Evolutionary conservation across 257 asterid genomes (phyloP).

Genomic region (Solanum corneliomulleri): DNA sequence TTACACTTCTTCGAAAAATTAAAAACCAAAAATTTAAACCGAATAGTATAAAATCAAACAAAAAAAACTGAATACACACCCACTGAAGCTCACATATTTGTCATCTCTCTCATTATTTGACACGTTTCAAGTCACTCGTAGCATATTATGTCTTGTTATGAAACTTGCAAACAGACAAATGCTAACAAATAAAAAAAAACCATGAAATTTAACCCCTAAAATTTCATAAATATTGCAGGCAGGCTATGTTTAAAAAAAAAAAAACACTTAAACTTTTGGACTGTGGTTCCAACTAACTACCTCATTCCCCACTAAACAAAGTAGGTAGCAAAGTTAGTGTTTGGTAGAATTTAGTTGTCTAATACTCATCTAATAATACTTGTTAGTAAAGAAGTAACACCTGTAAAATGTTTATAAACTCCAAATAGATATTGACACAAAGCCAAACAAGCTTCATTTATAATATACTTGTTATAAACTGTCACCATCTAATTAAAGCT

Average conservation of each 20-base stretch:
- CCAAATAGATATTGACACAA: neutral
- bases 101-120: neutral
- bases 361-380: neutral
- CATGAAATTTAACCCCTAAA: neutral
- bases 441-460: neutral
- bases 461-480: neutral
- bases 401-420: neutral
- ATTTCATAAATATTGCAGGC: neutral
- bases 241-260: neutral
- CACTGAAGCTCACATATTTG: neutral
- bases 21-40: too few species aligned
- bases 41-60: accelerated
- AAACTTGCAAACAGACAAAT: neutral
- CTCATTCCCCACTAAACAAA: neutral
- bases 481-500: neutral
- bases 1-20: too few species aligned
- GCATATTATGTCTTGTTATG: neutral
- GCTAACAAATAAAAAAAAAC: neutral
- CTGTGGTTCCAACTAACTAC: neutral
- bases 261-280: neutral
- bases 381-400: neutral
- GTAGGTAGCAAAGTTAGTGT: neutral
- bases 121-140: neutral
- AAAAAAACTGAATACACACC: too few species aligned
- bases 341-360: neutral